These are phyloP conservation scores for Aspergillus costaricaensis DNA, from an alignment of 2,329 filamentous ascomycete genomes.

Conservation along the genomic window DNA sequence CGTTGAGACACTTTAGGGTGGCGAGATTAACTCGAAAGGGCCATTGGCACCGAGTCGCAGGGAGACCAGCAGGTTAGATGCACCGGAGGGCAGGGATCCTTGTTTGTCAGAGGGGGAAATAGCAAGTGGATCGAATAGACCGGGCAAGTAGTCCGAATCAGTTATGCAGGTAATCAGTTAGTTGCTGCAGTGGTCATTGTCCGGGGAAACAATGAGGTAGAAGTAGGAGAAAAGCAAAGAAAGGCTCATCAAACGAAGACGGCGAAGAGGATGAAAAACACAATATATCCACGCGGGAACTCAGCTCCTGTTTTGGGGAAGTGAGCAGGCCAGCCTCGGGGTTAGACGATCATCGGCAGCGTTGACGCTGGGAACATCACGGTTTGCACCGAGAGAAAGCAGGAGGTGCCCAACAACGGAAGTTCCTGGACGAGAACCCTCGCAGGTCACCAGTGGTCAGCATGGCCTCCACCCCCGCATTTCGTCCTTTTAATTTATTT, in stretches of 20 bases:
- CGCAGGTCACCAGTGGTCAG: background rate
- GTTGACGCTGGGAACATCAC: background rate
- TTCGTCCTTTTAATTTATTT: constrained; percentile 9
- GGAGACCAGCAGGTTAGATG: constrained; percentile 8
- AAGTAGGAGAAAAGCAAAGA: background rate
- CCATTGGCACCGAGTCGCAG: constrained; percentile 13
- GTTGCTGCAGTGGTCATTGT: constrained; percentile 6
- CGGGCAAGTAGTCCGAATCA: background rate
- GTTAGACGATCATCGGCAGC: constrained; percentile 6
- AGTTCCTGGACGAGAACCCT: constrained; percentile 2
- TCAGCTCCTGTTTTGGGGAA: background rate
- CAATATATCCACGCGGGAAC: constrained; percentile 1
- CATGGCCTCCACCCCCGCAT: constrained; percentile 3
- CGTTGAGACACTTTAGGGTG: constrained; percentile 16
- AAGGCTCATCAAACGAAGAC: background rate
- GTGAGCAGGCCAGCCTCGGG: background rate
- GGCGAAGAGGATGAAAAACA: constrained; percentile 1
- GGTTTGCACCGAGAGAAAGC: background rate
- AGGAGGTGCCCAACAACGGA: constrained; percentile 1
- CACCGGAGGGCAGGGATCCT: constrained; percentile 9
- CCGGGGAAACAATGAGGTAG: background rate
- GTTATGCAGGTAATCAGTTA: constrained; percentile 3
- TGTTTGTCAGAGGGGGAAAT: constrained; percentile 1
- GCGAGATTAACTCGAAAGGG: constrained; percentile 8
- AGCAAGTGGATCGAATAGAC: background rate